Evolutionary conservation across 2,329 filamentous ascomycete genomes (phyloP), one percentile per base, ranked within the genome.

Genomic region (Catunica adiposa): DNA sequence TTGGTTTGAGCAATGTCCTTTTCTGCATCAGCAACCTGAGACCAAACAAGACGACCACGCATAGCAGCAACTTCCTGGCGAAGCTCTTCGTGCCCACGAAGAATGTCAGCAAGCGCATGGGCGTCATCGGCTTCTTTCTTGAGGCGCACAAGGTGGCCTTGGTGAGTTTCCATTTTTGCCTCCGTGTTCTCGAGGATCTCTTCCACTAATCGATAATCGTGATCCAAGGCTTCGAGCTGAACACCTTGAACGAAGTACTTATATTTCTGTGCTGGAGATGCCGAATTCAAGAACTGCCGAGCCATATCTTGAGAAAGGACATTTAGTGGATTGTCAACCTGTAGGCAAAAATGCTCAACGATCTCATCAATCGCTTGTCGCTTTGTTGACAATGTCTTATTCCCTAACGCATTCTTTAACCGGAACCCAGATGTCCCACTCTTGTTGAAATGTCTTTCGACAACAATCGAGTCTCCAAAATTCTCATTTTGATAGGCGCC

Each of bases 311-410:
- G 92, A 0, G 89, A 95, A 17, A 98, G 75, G 5, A 97, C 86
- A 58, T 94, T 97, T 71, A 98, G 83, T 0, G 92, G 92, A 62
- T 98, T 98, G 65, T 97, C 90, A 57, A 98, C 88, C 66, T 97
- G 90, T 44, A 98, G 73, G 44, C 84, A 86, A 66, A 89, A 97
- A 66, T 87, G 94, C 66, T 98, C 92, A 44, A 88, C 83, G 51
- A 98, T 90, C 61, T 95, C 86, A 61, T 96, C 89, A 7, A 98
- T 77, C 61, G 96, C 90, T 7, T 78, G 74, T 65, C 86, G 92
- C 68, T 89, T 94, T 7, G 77, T 86, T 0, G 89, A 94, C 51
- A 96, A 77, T 23, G 83, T 73, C 55, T 78, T 80, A 22, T 80
- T 84, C 8, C 76, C 74, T 22, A 42, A 47, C 1, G 76, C 77